Conservation (phyloP, 805 yeast species). For the Kodamaea restingae region DNA sequence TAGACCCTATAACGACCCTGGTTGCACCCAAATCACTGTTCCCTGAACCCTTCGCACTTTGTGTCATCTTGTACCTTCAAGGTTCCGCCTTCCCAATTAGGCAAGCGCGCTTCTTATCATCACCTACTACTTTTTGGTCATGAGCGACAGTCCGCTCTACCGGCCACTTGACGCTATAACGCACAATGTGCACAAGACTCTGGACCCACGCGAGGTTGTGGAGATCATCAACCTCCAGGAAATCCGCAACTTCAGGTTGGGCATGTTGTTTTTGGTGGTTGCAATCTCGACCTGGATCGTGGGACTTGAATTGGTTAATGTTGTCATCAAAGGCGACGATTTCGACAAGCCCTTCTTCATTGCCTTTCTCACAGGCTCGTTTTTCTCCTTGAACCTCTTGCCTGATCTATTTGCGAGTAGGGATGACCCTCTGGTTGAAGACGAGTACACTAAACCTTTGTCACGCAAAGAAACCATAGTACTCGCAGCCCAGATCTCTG, state of each 20-base stretch:
- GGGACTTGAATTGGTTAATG: slow-evolving; percentile 47
- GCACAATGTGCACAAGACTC: slow-evolving; percentile 9
- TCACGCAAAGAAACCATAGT: slow-evolving; percentile 26
- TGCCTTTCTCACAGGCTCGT: slow-evolving; percentile 45
- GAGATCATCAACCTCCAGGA: slow-evolving; percentile 40
- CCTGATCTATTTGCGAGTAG: slow-evolving; percentile 26
- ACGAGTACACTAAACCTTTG: slow-evolving; percentile 14
- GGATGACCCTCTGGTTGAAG: not conserved
- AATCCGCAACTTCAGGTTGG: slow-evolving; percentile 39
- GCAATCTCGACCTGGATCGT: slow-evolving; percentile 47
- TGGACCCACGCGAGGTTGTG: slow-evolving; percentile 24
- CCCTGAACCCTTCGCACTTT: no score
- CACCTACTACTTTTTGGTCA: not conserved
- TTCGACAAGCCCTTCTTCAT: slow-evolving; percentile 48
- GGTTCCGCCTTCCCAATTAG: not conserved
- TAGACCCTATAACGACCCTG: no score
- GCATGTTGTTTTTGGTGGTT: slow-evolving; percentile 38
- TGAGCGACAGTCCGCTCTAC: slow-evolving; percentile 5
- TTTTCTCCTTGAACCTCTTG: slow-evolving; percentile 43
- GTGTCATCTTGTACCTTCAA: not conserved
- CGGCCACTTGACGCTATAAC: slow-evolving; percentile 5
- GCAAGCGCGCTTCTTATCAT: slow-evolving; percentile 2
- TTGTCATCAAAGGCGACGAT: slow-evolving; percentile 44
- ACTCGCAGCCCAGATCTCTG: slow-evolving; percentile 38
- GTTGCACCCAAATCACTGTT: no score